Evolutionary conservation across 805 yeast genomes (phyloP).

Genomic region (Teunomyces kruisii): DNA sequence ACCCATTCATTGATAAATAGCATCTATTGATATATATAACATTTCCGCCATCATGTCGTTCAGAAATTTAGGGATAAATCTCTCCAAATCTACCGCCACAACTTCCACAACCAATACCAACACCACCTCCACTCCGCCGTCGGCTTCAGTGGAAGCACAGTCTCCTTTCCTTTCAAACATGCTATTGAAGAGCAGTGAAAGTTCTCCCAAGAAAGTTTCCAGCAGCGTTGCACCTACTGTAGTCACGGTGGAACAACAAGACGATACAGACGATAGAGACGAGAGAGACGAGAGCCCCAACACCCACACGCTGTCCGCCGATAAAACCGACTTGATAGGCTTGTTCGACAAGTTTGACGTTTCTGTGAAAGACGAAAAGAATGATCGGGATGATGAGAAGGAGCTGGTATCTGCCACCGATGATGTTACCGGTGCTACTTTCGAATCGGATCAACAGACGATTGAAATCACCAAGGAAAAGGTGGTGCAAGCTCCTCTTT

Average conservation of each 20-base stretch:
- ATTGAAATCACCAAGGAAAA: slow-evolving; percentile 2
- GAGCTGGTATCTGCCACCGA: slow-evolving; percentile 7
- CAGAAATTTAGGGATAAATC: slow-evolving; percentile 32
- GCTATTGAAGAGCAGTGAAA: slow-evolving; percentile 9
- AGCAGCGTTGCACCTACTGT: slow-evolving; percentile 23
- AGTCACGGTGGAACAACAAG: slow-evolving; percentile 15
- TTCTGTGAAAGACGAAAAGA: slow-evolving; percentile 1
- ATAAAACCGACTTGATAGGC: slow-evolving; percentile 24
- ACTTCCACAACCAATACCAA: slow-evolving; percentile 41
- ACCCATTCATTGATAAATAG: not conserved
- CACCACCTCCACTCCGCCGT: slow-evolving; percentile 19
- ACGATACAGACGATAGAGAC: not conserved
- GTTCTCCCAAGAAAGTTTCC: not conserved
- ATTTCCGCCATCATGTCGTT: slow-evolving; percentile 20
- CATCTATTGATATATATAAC: not conserved
- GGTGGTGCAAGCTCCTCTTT: not conserved
- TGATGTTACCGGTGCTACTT: not conserved
- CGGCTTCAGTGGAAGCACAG: slow-evolving; percentile 9
- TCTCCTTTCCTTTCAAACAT: slow-evolving; percentile 20
- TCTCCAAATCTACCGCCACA: slow-evolving; percentile 40
- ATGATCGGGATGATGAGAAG: slow-evolving; percentile 4
- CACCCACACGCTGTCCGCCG: slow-evolving; percentile 1
- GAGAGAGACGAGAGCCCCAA: not conserved
- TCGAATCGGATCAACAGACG: slow-evolving; percentile 1
- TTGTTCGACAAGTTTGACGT: slow-evolving; percentile 37